Evolutionary conservation across 441 rosid genomes (phyloP).

Genomic region (Lepidium campestre): DNA sequence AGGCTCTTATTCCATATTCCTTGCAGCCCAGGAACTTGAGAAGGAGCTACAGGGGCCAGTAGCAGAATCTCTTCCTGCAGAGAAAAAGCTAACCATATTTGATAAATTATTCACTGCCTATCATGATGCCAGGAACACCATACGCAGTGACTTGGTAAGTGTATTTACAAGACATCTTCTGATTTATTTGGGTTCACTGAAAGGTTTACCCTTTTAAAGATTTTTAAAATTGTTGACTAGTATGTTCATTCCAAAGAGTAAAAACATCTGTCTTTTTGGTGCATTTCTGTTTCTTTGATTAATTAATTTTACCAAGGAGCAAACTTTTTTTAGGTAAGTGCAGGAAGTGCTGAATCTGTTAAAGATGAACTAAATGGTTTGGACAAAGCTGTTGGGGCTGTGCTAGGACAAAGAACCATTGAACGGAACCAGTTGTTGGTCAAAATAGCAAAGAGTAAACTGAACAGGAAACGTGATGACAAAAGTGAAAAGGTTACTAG

Average conservation of each 20-base stretch:
- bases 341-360: constrained; percentile 87
- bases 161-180: constrained; percentile 5
- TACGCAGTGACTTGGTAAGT: constrained; percentile 88
- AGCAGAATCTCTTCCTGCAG: constrained; percentile 67
- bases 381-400: constrained; percentile 88
- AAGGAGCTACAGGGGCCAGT: constrained; percentile 81
- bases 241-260: background rate
- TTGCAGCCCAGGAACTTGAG: constrained; percentile 94
- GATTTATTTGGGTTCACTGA: background rate
- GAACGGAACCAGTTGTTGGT: constrained; percentile 92
- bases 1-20: constrained; percentile 22
- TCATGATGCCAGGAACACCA: constrained; percentile 88
- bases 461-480: constrained; percentile 75
- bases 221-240: background rate
- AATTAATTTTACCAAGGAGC: constrained; percentile 23
- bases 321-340: constrained; percentile 56
- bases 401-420: constrained; percentile 87
- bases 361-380: constrained; percentile 93
- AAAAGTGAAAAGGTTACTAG: constrained; percentile 83
- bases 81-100: constrained; percentile 67
- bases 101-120: constrained; percentile 90
- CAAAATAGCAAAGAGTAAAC: constrained; percentile 81
- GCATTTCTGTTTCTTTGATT: constrained; percentile 8
- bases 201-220: background rate
- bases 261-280: constrained; percentile 12